phyloP scores from a whole-genome alignment of 2,329 filamentous ascomycete species.

The Alternaria incomplexa region DNA sequence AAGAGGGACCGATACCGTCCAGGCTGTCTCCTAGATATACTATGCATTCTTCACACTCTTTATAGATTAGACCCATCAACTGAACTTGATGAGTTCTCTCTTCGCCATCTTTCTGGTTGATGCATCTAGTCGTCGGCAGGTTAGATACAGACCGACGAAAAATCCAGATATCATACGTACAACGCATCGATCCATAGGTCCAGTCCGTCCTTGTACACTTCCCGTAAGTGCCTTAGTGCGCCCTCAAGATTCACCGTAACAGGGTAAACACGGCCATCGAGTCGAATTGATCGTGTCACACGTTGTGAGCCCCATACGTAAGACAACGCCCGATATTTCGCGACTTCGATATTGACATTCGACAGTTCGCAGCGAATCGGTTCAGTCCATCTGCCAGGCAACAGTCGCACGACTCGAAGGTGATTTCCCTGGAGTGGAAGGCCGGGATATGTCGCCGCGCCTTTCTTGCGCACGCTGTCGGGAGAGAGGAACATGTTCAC shows the following conservation, averaged over 20 bases:
- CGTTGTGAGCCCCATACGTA: not conserved
- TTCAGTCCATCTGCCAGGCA: constrained; percentile 17
- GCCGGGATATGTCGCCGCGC: not conserved
- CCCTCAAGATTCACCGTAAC: constrained; percentile 22
- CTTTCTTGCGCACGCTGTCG: not conserved
- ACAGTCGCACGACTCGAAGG: constrained; percentile 11
- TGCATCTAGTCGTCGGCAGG: not conserved
- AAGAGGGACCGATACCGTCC: not conserved
- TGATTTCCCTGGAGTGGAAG: not conserved
- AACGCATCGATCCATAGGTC: constrained; percentile 27
- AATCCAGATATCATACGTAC: not conserved
- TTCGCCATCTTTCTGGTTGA: constrained; percentile 18
- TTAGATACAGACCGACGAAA: too few relatives aligned
- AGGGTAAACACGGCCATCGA: constrained; percentile 1
- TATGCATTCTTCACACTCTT: constrained; percentile 5
- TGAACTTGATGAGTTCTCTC: constrained; percentile 24
- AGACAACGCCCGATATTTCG: not conserved
- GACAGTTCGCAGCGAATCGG: constrained; percentile 14
- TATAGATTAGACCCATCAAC: constrained; percentile 26
- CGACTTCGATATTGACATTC: not conserved
- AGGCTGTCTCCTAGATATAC: constrained; percentile 19
- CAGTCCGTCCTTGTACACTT: not conserved
- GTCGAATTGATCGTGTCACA: not conserved
- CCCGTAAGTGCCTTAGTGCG: constrained; percentile 17
- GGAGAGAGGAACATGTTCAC: constrained; percentile 2